Conservation (phyloP, 2,329 filamentous ascomycete species). For the Arthrobotrys musiformis region DNA sequence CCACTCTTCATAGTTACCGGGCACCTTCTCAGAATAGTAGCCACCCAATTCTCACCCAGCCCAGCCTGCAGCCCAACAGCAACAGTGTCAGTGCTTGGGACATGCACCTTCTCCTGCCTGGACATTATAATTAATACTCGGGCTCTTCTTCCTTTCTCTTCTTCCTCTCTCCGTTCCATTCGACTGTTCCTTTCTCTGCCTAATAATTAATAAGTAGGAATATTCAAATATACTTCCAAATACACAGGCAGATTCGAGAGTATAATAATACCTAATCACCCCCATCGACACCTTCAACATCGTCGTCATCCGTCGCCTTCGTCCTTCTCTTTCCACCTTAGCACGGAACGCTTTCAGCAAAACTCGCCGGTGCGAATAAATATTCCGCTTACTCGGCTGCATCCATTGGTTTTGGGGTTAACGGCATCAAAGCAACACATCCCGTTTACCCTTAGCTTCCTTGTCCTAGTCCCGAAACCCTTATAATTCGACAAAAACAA, state of each 20-base stretch:
- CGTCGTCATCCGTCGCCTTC: background rate
- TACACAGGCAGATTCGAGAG: no score
- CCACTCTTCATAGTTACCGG: background rate
- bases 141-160: conserved; percentile 4
- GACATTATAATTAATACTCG: conserved; percentile 5
- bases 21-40: conserved; percentile 22
- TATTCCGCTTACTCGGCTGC: conserved; percentile 23
- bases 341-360: conserved; percentile 10
- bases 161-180: background rate
- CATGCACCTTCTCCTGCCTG: conserved; percentile 22
- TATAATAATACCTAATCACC: no score
- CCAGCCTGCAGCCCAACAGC: no score
- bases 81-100: no score
- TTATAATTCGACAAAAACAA: no score
- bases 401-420: conserved; percentile 2
- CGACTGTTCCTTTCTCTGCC: background rate
- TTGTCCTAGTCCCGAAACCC: background rate
- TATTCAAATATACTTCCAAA: background rate
- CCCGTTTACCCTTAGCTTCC: conserved; percentile 12
- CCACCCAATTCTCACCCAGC: no score
- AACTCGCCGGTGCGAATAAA: background rate
- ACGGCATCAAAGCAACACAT: conserved; percentile 31
- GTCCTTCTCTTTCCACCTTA: background rate
- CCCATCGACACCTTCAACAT: background rate
- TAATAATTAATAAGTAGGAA: background rate